These are phyloP conservation scores for Sporisorium graminicola DNA, from an alignment of 1,284 basidiomycete genomes.

Conservation along the genomic window DNA sequence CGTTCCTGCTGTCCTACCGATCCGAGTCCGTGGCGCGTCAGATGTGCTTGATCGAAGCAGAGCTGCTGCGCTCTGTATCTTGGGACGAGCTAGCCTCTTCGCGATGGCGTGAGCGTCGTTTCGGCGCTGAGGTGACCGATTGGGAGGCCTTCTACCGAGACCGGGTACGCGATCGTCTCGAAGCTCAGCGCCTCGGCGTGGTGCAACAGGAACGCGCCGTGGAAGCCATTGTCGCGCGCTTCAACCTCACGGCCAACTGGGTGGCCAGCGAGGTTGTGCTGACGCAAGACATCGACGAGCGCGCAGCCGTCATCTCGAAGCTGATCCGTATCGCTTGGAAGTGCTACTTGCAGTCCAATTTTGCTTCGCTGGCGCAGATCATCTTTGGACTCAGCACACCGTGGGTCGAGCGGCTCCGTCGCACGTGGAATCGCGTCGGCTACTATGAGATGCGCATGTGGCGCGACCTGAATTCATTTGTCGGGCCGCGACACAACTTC, in stretches of 20 bases:
- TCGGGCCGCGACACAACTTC: slow-evolving; percentile 80
- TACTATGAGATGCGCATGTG: slow-evolving; percentile 82
- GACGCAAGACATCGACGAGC: slow-evolving; percentile 72
- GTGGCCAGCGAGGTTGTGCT: slow-evolving; percentile 80
- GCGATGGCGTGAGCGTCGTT: slow-evolving; percentile 68
- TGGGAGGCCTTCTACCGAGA: slow-evolving; percentile 86
- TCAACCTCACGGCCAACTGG: slow-evolving; percentile 87
- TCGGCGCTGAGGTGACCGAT: slow-evolving; percentile 78
- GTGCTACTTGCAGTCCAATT: slow-evolving; percentile 84
- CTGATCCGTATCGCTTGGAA: slow-evolving; percentile 91
- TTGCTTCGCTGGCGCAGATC: slow-evolving; percentile 83
- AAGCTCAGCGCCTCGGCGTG: slow-evolving; percentile 71
- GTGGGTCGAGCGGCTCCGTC: slow-evolving; percentile 80
- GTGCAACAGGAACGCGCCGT: slow-evolving; percentile 52
- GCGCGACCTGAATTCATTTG: slow-evolving; percentile 80
- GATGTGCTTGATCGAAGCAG: slow-evolving; percentile 87
- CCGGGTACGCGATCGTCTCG: slow-evolving; percentile 78
- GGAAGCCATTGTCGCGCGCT: slow-evolving; percentile 81
- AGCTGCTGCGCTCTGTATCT: slow-evolving; percentile 83
- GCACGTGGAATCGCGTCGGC: slow-evolving; percentile 78
- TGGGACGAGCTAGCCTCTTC: slow-evolving; percentile 82
- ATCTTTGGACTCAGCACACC: slow-evolving; percentile 82
- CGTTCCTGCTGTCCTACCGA: slow-evolving; percentile 61
- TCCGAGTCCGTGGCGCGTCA: slow-evolving; percentile 80
- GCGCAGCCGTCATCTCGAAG: slow-evolving; percentile 79